Percentiles rank a stretch among this genome's conserved stretches.
These are phyloP conservation scores for Xanthoparmelia taractica DNA, from an alignment of 495 filamentous ascomycete genomes.

Conservation along the genomic window DNA sequence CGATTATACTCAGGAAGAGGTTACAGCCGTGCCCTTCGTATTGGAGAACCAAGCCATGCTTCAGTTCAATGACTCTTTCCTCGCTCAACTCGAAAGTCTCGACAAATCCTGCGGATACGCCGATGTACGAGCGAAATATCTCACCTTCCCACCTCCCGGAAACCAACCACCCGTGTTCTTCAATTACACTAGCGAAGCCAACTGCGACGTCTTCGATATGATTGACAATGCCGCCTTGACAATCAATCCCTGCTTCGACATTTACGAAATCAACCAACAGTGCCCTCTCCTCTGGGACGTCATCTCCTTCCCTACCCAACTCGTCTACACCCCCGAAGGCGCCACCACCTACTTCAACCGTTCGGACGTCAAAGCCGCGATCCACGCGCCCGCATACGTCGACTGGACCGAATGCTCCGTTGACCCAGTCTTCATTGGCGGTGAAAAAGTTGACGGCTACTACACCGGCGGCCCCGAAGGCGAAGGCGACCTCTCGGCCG, in stretches of 20 bases:
- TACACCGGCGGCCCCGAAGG: slow-evolving; percentile 27
- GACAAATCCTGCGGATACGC: slow-evolving; percentile 50
- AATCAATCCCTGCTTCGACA: slow-evolving; percentile 54
- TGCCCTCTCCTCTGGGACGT: slow-evolving; percentile 43
- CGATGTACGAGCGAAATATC: slow-evolving; percentile 46
- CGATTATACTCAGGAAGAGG: slow-evolving; percentile 32
- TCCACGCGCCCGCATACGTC: slow-evolving; percentile 45
- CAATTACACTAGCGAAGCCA: slow-evolving; percentile 42
- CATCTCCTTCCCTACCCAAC: slow-evolving; percentile 39
- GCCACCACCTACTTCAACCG: slow-evolving; percentile 50
- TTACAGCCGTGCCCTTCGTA: slow-evolving; percentile 42
- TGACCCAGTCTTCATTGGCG: slow-evolving; percentile 39
- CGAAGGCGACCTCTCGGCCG: slow-evolving; percentile 31
- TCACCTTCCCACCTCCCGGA: slow-evolving; percentile 46
- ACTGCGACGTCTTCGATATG: slow-evolving; percentile 47
- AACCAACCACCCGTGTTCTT: slow-evolving; percentile 29
- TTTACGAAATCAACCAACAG: slow-evolving; percentile 46
- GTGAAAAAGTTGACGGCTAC: slow-evolving; percentile 20
- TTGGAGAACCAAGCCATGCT: slow-evolving; percentile 45
- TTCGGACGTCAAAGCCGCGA: slow-evolving; percentile 46
- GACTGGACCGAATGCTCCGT: slow-evolving; percentile 38
- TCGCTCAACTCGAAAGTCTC: slow-evolving; percentile 39
- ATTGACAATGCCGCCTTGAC: slow-evolving; percentile 39
- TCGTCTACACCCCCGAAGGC: slow-evolving; percentile 36
- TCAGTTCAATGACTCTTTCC: slow-evolving; percentile 48